phyloP scores from a whole-genome alignment of 768 basidiomycete genomes.

The Auriscalpium orientale region DNA sequence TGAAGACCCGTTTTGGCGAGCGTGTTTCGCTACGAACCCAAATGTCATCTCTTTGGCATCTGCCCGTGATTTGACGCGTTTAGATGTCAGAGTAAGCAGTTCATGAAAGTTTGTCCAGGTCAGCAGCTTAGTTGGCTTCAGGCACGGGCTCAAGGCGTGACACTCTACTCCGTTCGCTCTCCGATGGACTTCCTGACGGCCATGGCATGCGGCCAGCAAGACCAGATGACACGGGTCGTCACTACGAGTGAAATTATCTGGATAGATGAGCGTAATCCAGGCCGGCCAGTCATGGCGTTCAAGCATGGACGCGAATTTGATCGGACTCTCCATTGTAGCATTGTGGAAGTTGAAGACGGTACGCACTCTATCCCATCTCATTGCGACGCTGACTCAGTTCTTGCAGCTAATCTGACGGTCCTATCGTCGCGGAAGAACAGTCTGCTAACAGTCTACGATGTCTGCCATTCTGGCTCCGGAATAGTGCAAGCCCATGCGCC shows the following conservation, averaged over 20 bases:
- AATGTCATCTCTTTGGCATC: constrained; percentile 30
- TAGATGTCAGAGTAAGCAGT: constrained; percentile 52
- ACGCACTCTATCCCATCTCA: not conserved
- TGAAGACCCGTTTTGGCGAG: too few relatives aligned
- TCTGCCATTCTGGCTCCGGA: constrained; percentile 33
- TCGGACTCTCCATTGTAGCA: constrained; percentile 41
- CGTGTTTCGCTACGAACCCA: not conserved
- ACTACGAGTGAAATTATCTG: constrained; percentile 61
- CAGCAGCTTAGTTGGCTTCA: constrained; percentile 1
- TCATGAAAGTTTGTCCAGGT: too few relatives aligned
- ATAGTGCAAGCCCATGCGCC: constrained; percentile 37
- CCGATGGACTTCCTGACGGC: constrained; percentile 42
- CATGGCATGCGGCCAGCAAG: constrained; percentile 35
- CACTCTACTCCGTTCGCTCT: constrained; percentile 28
- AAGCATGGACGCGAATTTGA: constrained; percentile 58
- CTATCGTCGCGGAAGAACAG: constrained; percentile 53
- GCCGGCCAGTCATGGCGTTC: constrained; percentile 50
- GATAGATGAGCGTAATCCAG: constrained; percentile 58
- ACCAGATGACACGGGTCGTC: constrained; percentile 43
- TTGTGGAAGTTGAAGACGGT: constrained; percentile 30
- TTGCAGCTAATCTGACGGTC: constrained; percentile 42
- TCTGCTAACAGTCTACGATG: constrained; percentile 59
- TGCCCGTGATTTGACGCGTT: constrained; percentile 29
- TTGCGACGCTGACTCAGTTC: not conserved
- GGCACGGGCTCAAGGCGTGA: not conserved